Evolutionary conservation across 257 asterid species (phyloP), one percentile per base, ranked within the genome.

Genomic region (Solanum chmielewskii): DNA sequence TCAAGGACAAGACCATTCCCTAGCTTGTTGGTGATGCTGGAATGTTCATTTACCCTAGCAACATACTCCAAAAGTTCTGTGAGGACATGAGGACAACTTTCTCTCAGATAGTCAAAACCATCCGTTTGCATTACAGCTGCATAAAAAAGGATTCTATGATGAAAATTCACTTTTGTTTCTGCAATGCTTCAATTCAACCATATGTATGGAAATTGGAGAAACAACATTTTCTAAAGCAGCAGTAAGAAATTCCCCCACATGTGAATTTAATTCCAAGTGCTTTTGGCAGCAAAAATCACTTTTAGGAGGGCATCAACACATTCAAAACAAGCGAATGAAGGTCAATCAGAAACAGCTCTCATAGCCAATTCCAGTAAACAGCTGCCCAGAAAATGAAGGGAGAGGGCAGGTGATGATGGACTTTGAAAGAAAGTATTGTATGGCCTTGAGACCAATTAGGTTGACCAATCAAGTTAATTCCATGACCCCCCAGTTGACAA

Each of bases 101-200:
- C 98, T 92, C 92, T 95, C 85, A 97, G 88, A 93, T 97, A 96
- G 56, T 92, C 98, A 73, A 94, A 97, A 31, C 99, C 99, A 47
- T 97, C 98, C 1, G 99, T 94, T 90, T 97, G 98, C 99, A 97
- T 96, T 47, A 97, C 99, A 88, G 99, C 99, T 97, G 97, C 94
- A 88, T 64, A 70, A 62, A 85, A 56, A 85, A 31, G 76, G 86
- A 84, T 59, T 52, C 41, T 80, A n/a, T 6, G 75, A 84, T 16
- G 29, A 37, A 64, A 37, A 25, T 39, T n/a, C 41, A 64, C 10
- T 45, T 71, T 27, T 3, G 41, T 45, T 45, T 78, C 25, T 27
- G 66, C 84, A 78, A 74, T 37, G 52, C 52, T 74, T 37, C 49
- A 20, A 39, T 74, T 74, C 33, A 74, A 39, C 82, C 33, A 74